Base-by-base conservation (phyloP, 306 rosid species). In the Dalbergia oliveri region DNA sequence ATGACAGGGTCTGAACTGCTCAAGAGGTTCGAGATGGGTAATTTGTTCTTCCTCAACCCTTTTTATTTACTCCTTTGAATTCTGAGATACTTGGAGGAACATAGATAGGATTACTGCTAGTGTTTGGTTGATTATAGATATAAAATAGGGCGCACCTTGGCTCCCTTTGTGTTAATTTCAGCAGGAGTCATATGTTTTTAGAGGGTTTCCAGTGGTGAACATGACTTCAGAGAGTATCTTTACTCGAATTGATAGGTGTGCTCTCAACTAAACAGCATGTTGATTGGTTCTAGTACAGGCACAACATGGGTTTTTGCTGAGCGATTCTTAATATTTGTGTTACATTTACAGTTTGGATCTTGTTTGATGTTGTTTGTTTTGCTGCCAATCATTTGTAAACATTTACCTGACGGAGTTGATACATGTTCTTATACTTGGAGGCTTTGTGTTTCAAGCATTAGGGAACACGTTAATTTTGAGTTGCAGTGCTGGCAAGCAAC, bases 1-100 rank as follows among this genome's bases (percentile, higher is more conserved):
- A 95, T 95, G 99, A 91, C 98, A 3, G 99, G 98, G 47, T 95
- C 91, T 83, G 99, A 95, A 73, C 64, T 95, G 5, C 96, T 95
- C 33, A 95, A 95, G 84, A 95, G 83, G 88, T 91, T 95, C 75
- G 92, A 95, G 98, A 98, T 94, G 79, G 34, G 65, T 69, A 34
- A 47, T 69, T 47, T 47, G 53, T 47, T 47, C 41, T 37, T 37
- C 41, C 41, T 37, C 41, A 6, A 37, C 5, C 41, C 41, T 37
- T 37, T 5, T 37, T 16, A 4, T 12, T 50, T 19, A 11, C 39
- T 68, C 6, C 7, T 68, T 33, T n/a, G 1, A 3, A 14, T 51
- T 31, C n/a, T 0, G 31, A 0, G 35, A 21, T 58, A 4, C 35
- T 23, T 26, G 8, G 15, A 60, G 12, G 9, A 60, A 60, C n/a